Conservation (phyloP, 2,329 filamentous ascomycete species). For the Pseudogymnoascus sp. region DNA sequence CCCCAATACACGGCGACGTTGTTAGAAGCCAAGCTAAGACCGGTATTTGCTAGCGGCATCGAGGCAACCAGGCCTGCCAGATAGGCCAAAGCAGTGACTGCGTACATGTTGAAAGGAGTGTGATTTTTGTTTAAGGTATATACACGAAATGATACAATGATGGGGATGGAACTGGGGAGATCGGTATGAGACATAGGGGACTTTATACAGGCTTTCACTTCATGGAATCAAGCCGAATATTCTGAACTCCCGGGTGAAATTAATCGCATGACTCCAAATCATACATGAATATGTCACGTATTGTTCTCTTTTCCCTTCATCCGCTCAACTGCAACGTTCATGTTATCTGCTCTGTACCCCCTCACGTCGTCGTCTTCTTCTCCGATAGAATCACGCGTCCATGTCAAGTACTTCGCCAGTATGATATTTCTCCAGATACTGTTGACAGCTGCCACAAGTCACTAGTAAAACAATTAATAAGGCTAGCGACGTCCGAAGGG, state of each 20-base stretch:
- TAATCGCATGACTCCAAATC: neutral
- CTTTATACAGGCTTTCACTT: neutral
- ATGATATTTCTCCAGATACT: neutral
- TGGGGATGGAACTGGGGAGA: neutral
- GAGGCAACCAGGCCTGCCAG: slow-evolving; percentile 26
- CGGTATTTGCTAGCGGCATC: slow-evolving; percentile 31
- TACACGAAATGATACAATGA: neutral
- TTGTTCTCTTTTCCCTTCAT: neutral
- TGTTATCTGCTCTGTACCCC: neutral
- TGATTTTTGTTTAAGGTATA: neutral
- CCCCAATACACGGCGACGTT: slow-evolving; percentile 66
- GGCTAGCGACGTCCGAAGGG: neutral
- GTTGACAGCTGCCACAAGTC: neutral
- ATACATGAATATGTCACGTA: slow-evolving; percentile 4
- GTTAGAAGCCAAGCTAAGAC: slow-evolving; percentile 38
- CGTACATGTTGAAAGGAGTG: slow-evolving; percentile 24
- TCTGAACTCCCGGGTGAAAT: neutral
- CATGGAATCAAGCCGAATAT: neutral
- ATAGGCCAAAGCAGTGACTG: slow-evolving; percentile 21
- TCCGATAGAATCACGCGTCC: neutral
- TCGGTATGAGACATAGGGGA: neutral
- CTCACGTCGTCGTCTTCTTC: neutral
- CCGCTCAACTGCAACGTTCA: slow-evolving; percentile 8
- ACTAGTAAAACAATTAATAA: neutral
- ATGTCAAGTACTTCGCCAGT: slow-evolving; percentile 1